Conservation (phyloP, 345 rosid species). For the Eucalyptus pumila region DNA sequence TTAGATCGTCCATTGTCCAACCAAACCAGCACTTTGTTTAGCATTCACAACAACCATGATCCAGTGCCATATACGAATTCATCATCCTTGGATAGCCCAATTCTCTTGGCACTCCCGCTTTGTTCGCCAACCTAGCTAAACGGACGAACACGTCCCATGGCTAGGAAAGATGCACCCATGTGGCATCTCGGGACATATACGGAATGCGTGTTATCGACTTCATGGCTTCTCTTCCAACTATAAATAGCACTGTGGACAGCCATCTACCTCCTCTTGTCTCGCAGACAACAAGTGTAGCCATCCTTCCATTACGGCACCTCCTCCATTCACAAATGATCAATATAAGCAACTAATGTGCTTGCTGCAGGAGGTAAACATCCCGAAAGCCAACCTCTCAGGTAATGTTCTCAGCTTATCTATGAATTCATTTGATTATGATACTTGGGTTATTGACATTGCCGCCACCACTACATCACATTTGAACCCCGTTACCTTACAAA, state of each 20-base stretch:
- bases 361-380: not conserved
- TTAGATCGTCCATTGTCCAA: fast-evolving
- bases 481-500: not conserved
- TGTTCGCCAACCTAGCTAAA: not conserved
- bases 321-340: not conserved
- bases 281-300: not conserved
- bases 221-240: not conserved
- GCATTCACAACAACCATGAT: not conserved
- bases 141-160: fast-evolving
- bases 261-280: not conserved
- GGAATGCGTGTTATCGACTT: not conserved
- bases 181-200: fast-evolving
- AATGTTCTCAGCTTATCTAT: not conserved
- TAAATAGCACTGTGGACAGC: fast-evolving
- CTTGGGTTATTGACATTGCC: not conserved
- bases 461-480: not conserved
- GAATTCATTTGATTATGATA: fast-evolving
- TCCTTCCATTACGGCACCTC: fast-evolving
- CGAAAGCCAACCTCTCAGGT: not conserved
- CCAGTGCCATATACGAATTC: fast-evolving
- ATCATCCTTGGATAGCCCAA: not conserved
- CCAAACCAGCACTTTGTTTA: fast-evolving
- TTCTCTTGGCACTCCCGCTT: not conserved
- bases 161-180: not conserved
- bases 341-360: not conserved